Conservation (phyloP, 2,329 filamentous ascomycete species). For the Aciculosporium take region DNA sequence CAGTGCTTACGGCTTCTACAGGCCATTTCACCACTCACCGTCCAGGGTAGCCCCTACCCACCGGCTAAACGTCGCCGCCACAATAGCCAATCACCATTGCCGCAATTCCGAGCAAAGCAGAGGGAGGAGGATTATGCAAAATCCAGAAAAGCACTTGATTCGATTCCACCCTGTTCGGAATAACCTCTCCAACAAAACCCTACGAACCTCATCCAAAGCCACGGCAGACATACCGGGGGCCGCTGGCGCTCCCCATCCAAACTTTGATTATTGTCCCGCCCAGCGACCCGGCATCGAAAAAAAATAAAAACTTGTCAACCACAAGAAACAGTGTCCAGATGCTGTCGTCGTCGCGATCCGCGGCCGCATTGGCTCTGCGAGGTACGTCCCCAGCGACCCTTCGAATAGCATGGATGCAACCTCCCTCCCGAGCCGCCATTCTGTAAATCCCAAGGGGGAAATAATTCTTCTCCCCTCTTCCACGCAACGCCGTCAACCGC, state of each 20-base stretch:
- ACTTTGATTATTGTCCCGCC: no score
- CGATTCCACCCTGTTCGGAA: no score
- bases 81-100: constrained; percentile 16
- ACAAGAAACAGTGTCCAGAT: constrained; percentile 20
- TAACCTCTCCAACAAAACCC: constrained; percentile 1
- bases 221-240: not conserved
- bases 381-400: constrained; percentile 19
- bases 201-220: constrained; percentile 13
- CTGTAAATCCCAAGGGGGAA: not conserved
- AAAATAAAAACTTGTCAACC: not conserved
- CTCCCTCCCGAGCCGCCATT: not conserved
- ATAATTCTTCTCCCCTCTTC: no score
- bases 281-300: not conserved
- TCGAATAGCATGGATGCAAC: not conserved
- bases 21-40: not conserved
- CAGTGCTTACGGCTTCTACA: constrained; percentile 5
- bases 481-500: no score
- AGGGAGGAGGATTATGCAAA: no score
- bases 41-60: not conserved
- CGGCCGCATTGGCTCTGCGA: constrained; percentile 38
- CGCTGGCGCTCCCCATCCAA: not conserved
- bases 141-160: no score
- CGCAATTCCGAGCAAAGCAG: constrained; percentile 16
- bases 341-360: constrained; percentile 35
- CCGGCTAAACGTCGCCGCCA: constrained; percentile 18